Base-by-base conservation (phyloP, 805 yeast species). In the Hanseniaspora nectarophila region DNA sequence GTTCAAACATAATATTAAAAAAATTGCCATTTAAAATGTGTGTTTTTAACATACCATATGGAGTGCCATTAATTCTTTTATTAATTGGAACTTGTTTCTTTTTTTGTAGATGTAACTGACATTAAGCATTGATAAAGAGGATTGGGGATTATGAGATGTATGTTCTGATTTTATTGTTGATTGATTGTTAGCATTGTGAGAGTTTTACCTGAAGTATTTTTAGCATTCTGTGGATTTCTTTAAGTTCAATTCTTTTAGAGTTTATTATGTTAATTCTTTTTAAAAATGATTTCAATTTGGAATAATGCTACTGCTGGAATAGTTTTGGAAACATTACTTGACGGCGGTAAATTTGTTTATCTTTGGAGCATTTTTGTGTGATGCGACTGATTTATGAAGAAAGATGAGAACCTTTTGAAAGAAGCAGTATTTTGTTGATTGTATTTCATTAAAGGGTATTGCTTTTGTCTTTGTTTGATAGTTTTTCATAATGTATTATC, bases 261-360 rank as follows among this genome's bases (percentile, higher is more conserved):
- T 24, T 16, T 40, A 4, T 26, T 40, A 10, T 24, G 32, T 40
- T n/a, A n/a, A 12, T 24, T 26, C 21, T 39, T n/a, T 15, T 24
- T 40, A 26, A 40, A 15, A 12, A 10, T 16, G 3, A 21, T 26
- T 18, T 31, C 21, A 29, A n/a, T 38, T 21, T 7, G 24, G 32
- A 29, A 37, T 38, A 12, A 16, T 16, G 7, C 21, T 33, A 24
- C 53, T 49, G 53, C 53, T 49, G 53, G 53, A 49, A 18, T 20
- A 49, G 46, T 37, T 49, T 42, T 49, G 53, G 53, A 49, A 49
- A 49, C 53, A 49, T 42, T 34, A 37, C 46, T 49, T 20, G 43
- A 49, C 53, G 53, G 53, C 53, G 53, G 53, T 38, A 31, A 34
- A 34, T 35, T 24, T 26, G 33, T 49, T 38, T 15, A 5, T 33